Evolutionary conservation across 768 basidiomycete genomes (phyloP), one percentile per base, ranked within the genome.

Genomic region (Suillus weaverae): DNA sequence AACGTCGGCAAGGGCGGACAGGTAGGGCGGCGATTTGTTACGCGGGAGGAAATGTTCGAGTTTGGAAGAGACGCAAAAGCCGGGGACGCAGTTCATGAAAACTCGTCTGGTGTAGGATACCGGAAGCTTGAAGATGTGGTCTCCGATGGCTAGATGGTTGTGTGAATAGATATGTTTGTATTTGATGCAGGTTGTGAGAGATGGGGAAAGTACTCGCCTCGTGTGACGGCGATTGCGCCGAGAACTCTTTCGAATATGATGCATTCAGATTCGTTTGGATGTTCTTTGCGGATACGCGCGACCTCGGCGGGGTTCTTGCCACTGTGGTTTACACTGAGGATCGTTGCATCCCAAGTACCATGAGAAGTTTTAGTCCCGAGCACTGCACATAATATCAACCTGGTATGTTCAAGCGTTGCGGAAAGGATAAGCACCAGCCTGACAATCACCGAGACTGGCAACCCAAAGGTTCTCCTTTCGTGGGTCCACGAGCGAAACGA

Each of bases 401-500:
- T 13, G 55, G 30, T 30, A 26, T n/a, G 55, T 50, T 56, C n/a
- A 62, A 43, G 10, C 57, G 2, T 33, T 4, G 14, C 14, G 30
- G 8, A 33, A n/a, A 33, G 51, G 20, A 32, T 11, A 66, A 79
- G 62, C 64, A 85, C 86, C 79, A 64, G 84, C 85, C 67, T 79
- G 79, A 67, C 85, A 85, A 70, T 87, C 86, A 5, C 86, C 86
- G 41, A 86, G 73, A 70, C 83, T 85, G 4, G 83, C 85, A 14
- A 86, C 83, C 84, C 85, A 86, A 1, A 86, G 66, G 64, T 85
- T 81, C 30, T 76, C 73, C 14, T 68, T 72, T 16, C 63, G 48
- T 5, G 84, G 81, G 64, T 85, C 81, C 11, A 83, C 68, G 33
- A 87, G 71, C 5, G 85, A 75, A 39, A 86, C 70, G 11, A 86